Percentiles rank a stretch among this genome's conserved stretches.
Evolutionary conservation across 305 asterid genomes (phyloP).

Genomic region (Ajuga reptans): DNA sequence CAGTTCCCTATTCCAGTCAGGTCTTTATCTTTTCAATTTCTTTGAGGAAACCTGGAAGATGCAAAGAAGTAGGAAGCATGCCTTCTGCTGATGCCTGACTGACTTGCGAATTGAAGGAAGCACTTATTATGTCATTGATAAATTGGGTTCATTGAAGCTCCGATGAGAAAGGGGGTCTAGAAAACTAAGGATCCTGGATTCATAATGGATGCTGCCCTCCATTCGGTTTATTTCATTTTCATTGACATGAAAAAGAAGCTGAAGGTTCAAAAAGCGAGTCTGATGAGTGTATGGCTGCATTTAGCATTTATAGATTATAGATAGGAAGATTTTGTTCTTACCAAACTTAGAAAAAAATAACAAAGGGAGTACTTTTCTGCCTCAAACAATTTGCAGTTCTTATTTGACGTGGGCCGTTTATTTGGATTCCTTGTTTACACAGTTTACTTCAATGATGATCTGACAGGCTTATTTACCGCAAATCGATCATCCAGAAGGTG

Average conservation of each 20-base stretch:
- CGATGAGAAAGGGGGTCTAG: neutral
- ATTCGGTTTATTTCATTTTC: slow-evolving; percentile 3
- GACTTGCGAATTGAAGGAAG: neutral
- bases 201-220: neutral
- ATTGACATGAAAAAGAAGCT: slow-evolving; percentile 3
- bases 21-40: slow-evolving; percentile 1
- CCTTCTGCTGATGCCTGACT: slow-evolving; percentile 12
- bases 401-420: slow-evolving; percentile 9
- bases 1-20: neutral
- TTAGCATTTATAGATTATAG: neutral
- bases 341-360: neutral
- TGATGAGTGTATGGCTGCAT: neutral
- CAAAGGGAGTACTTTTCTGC: neutral
- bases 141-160: slow-evolving; percentile 5
- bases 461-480: slow-evolving; percentile 84
- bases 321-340: neutral
- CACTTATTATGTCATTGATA: neutral
- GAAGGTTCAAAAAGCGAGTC: neutral
- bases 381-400: slow-evolving; percentile 6
- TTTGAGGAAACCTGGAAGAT: slow-evolving; percentile 7
- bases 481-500: slow-evolving; percentile 81
- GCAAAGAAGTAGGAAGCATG: neutral
- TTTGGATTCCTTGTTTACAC: slow-evolving; percentile 14
- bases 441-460: slow-evolving; percentile 23
- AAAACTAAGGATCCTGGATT: slow-evolving; percentile 1